Evolutionary conservation across 2,329 filamentous ascomycete species (phyloP).

Genomic region (Zelopaecilomyces penicillatus): DNA sequence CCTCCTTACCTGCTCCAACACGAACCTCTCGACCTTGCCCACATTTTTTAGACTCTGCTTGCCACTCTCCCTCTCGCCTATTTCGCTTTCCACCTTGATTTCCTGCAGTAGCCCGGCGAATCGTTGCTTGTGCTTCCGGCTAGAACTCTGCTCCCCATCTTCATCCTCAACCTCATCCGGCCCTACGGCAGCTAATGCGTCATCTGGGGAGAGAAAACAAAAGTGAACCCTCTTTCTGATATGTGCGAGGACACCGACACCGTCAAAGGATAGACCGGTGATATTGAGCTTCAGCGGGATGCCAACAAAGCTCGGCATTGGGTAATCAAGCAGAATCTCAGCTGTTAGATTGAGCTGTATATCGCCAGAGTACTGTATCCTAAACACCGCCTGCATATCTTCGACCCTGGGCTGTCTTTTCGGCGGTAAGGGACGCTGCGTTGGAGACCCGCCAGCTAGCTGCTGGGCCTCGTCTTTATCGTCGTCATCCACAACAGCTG

Average conservation of each 20-base stretch:
- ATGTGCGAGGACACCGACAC: slow-evolving; percentile 83
- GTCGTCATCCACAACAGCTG: slow-evolving; percentile 31
- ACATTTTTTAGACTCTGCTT: slow-evolving; percentile 98
- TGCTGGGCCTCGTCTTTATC: slow-evolving; percentile 5
- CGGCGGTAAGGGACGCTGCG: not conserved
- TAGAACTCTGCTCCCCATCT: slow-evolving; percentile 11
- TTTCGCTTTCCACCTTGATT: slow-evolving; percentile 95
- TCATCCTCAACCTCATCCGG: slow-evolving; percentile 31
- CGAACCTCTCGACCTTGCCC: slow-evolving; percentile 95
- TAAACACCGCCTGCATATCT: slow-evolving; percentile 87
- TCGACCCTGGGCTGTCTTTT: slow-evolving; percentile 69
- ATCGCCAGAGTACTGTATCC: slow-evolving; percentile 82
- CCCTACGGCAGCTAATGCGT: slow-evolving; percentile 67
- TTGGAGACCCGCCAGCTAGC: not conserved
- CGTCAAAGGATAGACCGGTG: slow-evolving; percentile 90
- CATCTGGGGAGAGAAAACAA: slow-evolving; percentile 88
- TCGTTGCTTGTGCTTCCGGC: slow-evolving; percentile 20
- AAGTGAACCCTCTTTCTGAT: slow-evolving; percentile 86
- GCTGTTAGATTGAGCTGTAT: slow-evolving; percentile 83
- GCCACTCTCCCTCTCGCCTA: slow-evolving; percentile 81
- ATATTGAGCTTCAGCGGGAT: slow-evolving; percentile 93
- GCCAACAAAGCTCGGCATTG: slow-evolving; percentile 95
- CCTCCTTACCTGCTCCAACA: slow-evolving; percentile 87
- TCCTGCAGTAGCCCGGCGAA: slow-evolving; percentile 79
- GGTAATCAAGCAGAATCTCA: slow-evolving; percentile 93